phyloP scores from a whole-genome alignment of 305 asterid species.

The Plantago lanceolata region DNA sequence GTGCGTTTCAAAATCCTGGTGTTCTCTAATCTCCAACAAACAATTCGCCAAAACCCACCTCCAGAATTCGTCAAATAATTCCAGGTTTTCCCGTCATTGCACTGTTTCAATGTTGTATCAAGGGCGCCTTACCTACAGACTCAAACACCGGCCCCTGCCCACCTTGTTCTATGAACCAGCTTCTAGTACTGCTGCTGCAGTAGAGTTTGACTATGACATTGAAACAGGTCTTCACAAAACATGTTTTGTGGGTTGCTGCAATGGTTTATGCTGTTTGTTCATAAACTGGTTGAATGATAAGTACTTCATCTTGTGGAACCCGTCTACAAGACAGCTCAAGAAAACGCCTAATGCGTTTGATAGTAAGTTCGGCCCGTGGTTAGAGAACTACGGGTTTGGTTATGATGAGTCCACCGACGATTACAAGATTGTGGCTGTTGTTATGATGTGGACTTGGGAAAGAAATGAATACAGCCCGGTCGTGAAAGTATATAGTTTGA shows the following conservation, averaged over 20 bases:
- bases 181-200: background rate
- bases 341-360: slow-evolving; percentile 15
- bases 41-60: slow-evolving; percentile 32
- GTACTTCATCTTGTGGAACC: slow-evolving; percentile 34
- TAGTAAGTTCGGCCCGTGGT: background rate
- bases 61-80: slow-evolving; percentile 19
- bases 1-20: slow-evolving; percentile 48
- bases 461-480: background rate
- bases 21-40: slow-evolving; percentile 30
- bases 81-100: slow-evolving; percentile 20
- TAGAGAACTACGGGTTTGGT: slow-evolving; percentile 28
- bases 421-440: slow-evolving; percentile 36
- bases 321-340: slow-evolving; percentile 22
- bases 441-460: slow-evolving; percentile 12
- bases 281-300: background rate
- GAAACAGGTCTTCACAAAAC: slow-evolving; percentile 13
- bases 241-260: slow-evolving; percentile 37
- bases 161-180: slow-evolving; percentile 28
- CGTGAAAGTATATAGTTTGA: slow-evolving; percentile 28
- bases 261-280: slow-evolving; percentile 32
- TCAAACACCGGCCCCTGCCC: slow-evolving; percentile 28
- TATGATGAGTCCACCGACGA: slow-evolving; percentile 23
- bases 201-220: slow-evolving; percentile 10
- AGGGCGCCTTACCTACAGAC: slow-evolving; percentile 22
- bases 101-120: slow-evolving; percentile 17